A percentile compares a stretch with the other conserved stretches of the same genome.
Conservation (phyloP, 2,329 filamentous ascomycete species). For the Clonostachys chloroleuca region DNA sequence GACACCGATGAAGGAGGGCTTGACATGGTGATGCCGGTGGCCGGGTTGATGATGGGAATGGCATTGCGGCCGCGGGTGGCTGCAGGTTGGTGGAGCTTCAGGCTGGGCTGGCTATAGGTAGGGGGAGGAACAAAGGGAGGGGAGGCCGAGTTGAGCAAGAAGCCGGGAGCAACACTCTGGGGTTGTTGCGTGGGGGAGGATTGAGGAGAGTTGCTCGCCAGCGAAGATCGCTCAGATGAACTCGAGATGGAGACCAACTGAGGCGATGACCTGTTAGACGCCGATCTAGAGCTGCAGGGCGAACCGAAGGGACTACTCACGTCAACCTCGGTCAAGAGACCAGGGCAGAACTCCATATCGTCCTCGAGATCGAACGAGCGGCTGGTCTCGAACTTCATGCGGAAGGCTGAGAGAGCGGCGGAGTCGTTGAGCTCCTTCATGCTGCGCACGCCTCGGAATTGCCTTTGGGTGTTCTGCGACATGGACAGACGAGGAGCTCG, state of each 20-base stretch:
- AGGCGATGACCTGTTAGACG: slow-evolving; percentile 6
- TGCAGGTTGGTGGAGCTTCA: slow-evolving; percentile 88
- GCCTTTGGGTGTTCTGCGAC: slow-evolving; percentile 78
- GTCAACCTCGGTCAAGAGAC: slow-evolving; percentile 88
- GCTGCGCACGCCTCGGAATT: slow-evolving; percentile 79
- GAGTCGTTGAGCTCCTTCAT: slow-evolving; percentile 83
- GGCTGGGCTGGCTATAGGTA: slow-evolving; percentile 50
- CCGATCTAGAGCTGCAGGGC: neutral
- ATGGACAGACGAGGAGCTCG: slow-evolving; percentile 77
- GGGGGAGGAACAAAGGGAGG: slow-evolving; percentile 59
- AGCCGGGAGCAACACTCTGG: slow-evolving; percentile 70
- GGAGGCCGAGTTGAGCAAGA: slow-evolving; percentile 67
- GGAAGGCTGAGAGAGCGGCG: slow-evolving; percentile 72
- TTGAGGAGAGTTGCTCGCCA: slow-evolving; percentile 91
- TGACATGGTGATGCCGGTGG: slow-evolving; percentile 80
- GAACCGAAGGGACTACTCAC: slow-evolving; percentile 48
- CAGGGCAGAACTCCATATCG: slow-evolving; percentile 92
- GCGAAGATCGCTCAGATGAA: slow-evolving; percentile 87
- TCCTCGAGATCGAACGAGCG: slow-evolving; percentile 95
- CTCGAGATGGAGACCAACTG: slow-evolving; percentile 91
- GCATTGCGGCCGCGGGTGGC: slow-evolving; percentile 89
- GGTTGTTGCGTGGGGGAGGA: slow-evolving; percentile 88
- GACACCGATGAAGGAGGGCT: slow-evolving; percentile 77
- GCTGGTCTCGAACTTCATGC: slow-evolving; percentile 83
- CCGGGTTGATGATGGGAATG: slow-evolving; percentile 96